Evolutionary conservation across 805 yeast species (phyloP).

Genomic region (Lipomyces mesembrius): DNA sequence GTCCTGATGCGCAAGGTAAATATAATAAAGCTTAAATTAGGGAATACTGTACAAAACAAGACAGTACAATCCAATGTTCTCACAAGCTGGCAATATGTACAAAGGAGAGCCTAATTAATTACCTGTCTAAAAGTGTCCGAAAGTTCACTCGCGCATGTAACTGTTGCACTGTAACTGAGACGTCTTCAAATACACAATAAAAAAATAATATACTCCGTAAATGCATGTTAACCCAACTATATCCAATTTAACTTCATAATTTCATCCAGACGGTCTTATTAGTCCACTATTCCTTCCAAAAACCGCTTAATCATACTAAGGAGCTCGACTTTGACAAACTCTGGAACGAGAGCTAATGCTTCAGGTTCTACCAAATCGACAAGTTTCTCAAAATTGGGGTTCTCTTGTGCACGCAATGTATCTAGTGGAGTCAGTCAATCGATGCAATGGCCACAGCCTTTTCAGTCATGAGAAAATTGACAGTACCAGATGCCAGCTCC

Average conservation of each 20-base stretch:
- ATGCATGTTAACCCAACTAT: not conserved
- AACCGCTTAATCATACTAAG: constrained; percentile 56
- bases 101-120: not conserved
- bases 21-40: not conserved
- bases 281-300: constrained; percentile 37
- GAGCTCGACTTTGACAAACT: constrained; percentile 62
- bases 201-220: not conserved
- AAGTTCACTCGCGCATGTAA: not conserved
- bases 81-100: not conserved
- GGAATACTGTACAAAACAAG: not conserved
- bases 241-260: not conserved
- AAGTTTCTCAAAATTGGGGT: constrained; percentile 59
- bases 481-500: constrained; percentile 59
- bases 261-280: not conserved
- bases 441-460: not conserved
- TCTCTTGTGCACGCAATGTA: constrained; percentile 50
- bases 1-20: not conserved
- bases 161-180: not conserved
- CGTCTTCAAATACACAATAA: not conserved
- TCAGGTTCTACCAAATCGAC: constrained; percentile 60
- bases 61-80: not conserved
- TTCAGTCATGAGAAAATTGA: not conserved
- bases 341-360: constrained; percentile 74
- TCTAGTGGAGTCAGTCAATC: constrained; percentile 36
- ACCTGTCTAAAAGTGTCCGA: not conserved